Percentiles rank a stretch among this genome's conserved stretches.
Evolutionary conservation across 352 stramenopile genomes (phyloP).

Genomic region (Phytophthora meadii): DNA sequence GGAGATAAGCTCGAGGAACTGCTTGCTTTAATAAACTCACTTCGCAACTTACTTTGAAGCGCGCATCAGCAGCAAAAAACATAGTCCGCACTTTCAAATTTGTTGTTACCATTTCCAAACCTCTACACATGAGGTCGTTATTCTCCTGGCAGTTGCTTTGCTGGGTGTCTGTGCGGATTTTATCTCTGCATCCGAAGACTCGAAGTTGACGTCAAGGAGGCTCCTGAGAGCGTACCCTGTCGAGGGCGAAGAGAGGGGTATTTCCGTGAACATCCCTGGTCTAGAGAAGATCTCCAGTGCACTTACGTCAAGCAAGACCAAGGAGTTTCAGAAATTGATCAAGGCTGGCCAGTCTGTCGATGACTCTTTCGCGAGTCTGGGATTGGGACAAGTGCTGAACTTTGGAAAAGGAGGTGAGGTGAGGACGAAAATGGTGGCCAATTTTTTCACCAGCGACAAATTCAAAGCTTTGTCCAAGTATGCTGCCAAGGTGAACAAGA

Average conservation of each 20-base stretch:
- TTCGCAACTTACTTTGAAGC: too few relatives aligned
- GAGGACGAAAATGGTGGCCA: not conserved
- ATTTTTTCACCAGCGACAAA: not conserved
- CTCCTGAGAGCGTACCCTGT: not conserved
- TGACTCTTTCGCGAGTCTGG: not conserved
- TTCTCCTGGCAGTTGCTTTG: not conserved
- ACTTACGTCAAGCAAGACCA: not conserved
- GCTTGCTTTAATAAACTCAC: too few relatives aligned
- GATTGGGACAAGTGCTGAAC: not conserved
- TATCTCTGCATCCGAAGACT: not conserved
- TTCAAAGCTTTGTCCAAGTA: not conserved
- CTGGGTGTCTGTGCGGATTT: not conserved
- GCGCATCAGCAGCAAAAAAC: too few relatives aligned
- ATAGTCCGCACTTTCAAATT: too few relatives aligned
- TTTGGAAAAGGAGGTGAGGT: not conserved
- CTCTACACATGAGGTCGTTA: too few relatives aligned
- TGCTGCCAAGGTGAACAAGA: not conserved
- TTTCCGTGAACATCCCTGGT: not conserved
- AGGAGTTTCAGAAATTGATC: not conserved
- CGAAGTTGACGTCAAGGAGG: not conserved
- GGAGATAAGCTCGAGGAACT: too few relatives aligned
- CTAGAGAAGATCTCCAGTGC: not conserved
- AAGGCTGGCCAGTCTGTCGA: not conserved
- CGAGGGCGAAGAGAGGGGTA: slow-evolving; percentile 1
- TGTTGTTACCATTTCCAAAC: too few relatives aligned